Evolutionary conservation across 148 eudicot genomes (phyloP).

Genomic region (Arbutus unedo): DNA sequence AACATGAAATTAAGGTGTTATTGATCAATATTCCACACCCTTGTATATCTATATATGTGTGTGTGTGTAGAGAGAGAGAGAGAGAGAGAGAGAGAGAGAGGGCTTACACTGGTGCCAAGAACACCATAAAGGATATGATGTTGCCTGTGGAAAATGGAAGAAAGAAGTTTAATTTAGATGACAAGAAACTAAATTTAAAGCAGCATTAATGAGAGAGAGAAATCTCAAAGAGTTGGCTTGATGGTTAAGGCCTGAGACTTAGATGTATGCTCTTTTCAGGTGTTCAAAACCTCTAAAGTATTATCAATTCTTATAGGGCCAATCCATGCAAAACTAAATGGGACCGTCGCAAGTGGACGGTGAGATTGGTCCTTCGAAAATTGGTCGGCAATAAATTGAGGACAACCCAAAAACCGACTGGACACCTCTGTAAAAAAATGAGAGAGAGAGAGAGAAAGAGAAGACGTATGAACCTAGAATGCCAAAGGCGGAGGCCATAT

Average conservation of each 20-base stretch:
- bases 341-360: too few relatives aligned
- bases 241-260: too few relatives aligned
- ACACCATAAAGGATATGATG: constrained; percentile 67
- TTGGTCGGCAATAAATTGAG: too few relatives aligned
- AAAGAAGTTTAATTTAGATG: neutral
- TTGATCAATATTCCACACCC: too few relatives aligned
- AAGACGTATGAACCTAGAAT: constrained; percentile 39
- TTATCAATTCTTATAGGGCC: too few relatives aligned
- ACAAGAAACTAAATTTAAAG: neutral
- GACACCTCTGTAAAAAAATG: too few relatives aligned
- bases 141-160: constrained; percentile 31
- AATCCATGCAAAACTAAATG: too few relatives aligned
- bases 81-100: neutral
- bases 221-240: too few relatives aligned
- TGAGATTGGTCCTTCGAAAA: too few relatives aligned
- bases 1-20: neutral
- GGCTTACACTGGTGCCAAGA: constrained; percentile 68
- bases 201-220: neutral
- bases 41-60: neutral
- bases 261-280: too few relatives aligned
- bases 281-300: too few relatives aligned
- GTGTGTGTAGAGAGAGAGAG: neutral
- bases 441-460: neutral
- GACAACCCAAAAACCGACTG: too few relatives aligned
- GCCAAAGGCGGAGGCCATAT: constrained; percentile 48